Conservation (phyloP, 2,329 filamentous ascomycete species). For the Colletotrichum chrysophilum region DNA sequence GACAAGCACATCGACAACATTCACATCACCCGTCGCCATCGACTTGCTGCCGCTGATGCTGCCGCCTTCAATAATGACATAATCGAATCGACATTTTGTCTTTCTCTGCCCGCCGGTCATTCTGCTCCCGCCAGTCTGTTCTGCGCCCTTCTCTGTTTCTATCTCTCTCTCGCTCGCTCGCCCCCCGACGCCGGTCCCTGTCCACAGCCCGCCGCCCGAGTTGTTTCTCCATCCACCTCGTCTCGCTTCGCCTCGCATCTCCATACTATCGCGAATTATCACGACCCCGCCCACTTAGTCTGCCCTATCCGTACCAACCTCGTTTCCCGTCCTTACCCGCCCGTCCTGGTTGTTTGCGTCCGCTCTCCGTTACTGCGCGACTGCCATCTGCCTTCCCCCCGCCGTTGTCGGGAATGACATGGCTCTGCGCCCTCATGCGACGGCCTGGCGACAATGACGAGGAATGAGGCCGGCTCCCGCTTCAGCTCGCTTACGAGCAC, state of each 20-base stretch:
- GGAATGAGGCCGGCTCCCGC: constrained; percentile 67
- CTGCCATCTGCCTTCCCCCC: neutral
- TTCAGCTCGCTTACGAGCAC: constrained; percentile 71
- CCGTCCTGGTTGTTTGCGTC: neutral
- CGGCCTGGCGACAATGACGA: constrained; percentile 65
- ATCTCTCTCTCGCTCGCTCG: neutral
- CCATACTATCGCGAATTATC: neutral
- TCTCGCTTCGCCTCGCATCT: neutral
- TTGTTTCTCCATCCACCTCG: neutral
- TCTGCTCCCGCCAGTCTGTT: neutral
- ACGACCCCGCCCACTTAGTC: neutral
- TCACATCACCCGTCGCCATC: neutral
- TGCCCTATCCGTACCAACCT: neutral
- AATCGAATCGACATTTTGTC: neutral
- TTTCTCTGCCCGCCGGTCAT: neutral
- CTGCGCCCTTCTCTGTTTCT: neutral
- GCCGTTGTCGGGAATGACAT: constrained; percentile 19
- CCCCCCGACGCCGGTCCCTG: neutral
- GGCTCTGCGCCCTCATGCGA: constrained; percentile 24
- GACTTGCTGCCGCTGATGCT: neutral
- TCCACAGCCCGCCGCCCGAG: neutral
- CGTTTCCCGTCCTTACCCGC: neutral
- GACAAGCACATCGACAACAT: neutral
- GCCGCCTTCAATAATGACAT: constrained; percentile 4
- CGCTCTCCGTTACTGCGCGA: neutral